These are phyloP conservation scores for Didymellaceae sp. DNA, from an alignment of 2,329 filamentous ascomycete genomes.

Conservation along the genomic window DNA sequence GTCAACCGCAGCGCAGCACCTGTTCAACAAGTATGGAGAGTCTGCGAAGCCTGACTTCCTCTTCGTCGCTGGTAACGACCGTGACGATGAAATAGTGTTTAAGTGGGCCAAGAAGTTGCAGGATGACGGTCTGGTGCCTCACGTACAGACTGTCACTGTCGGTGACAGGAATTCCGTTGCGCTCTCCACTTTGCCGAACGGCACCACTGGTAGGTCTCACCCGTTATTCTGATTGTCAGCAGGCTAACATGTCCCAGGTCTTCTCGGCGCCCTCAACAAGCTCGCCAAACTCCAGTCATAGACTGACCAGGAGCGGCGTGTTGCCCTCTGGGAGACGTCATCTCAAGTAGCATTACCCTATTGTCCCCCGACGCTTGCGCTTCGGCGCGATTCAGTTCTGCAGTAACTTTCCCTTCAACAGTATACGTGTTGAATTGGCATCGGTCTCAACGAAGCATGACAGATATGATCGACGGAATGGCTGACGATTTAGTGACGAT, in stretches of 20 bases:
- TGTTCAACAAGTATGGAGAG: slow-evolving; percentile 62
- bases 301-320: slow-evolving; percentile 1
- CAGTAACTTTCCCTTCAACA: neutral
- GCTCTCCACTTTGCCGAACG: slow-evolving; percentile 82
- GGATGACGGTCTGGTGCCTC: slow-evolving; percentile 54
- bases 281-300: slow-evolving; percentile 31
- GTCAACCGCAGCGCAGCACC: slow-evolving; percentile 76
- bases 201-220: slow-evolving; percentile 76
- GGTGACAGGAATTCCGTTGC: slow-evolving; percentile 90
- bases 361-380: slow-evolving; percentile 3
- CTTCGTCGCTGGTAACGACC: slow-evolving; percentile 86
- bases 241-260: slow-evolving; percentile 27
- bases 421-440: slow-evolving; percentile 4
- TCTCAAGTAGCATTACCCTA: neutral
- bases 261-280: slow-evolving; percentile 39
- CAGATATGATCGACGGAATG: neutral
- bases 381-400: slow-evolving; percentile 4
- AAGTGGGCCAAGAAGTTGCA: slow-evolving; percentile 86
- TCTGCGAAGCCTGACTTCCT: slow-evolving; percentile 72
- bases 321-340: neutral
- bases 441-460: neutral
- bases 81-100: slow-evolving; percentile 93
- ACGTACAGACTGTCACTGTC: slow-evolving; percentile 85
- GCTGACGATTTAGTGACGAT: slow-evolving; percentile 8
- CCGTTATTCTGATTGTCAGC: neutral